Percentiles rank a stretch among this genome's conserved stretches.
Conservation (phyloP, 257 asterid genomes). For the Salvia hispanica region DNA sequence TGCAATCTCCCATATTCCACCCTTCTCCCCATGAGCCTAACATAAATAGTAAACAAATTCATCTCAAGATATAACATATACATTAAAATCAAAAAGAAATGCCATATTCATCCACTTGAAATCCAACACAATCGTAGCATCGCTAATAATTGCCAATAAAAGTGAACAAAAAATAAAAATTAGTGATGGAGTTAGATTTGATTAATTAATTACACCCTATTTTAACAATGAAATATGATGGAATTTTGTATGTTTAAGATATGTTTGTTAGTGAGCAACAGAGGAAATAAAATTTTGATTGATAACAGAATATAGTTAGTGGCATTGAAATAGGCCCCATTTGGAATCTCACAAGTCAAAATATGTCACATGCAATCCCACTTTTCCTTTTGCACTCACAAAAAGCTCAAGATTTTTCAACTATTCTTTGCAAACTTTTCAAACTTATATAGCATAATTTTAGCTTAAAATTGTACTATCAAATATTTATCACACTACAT, state of each 20-base stretch:
- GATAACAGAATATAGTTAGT: conserved; percentile 25
- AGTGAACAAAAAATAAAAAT: conserved; percentile 1
- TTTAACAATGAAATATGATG: conserved; percentile 36
- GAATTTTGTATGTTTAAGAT: conserved; percentile 35
- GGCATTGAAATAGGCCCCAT: conserved; percentile 43
- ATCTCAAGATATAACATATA: background rate
- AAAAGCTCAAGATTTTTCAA: conserved; percentile 29
- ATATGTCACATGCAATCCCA: conserved; percentile 58
- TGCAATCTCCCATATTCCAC: background rate
- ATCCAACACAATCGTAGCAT: conserved; percentile 5
- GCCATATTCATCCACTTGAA: conserved; percentile 9
- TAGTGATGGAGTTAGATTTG: conserved; percentile 25
- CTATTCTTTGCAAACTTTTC: conserved; percentile 31
- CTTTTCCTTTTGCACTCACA: conserved; percentile 39
- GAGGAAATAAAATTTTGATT: conserved; percentile 12
- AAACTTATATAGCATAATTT: conserved; percentile 2
- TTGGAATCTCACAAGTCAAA: conserved; percentile 64
- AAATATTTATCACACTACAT: background rate
- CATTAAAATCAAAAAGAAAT: background rate
- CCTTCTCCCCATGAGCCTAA: background rate
- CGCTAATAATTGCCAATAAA: conserved; percentile 29
- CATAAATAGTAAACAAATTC: background rate
- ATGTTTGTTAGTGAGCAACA: conserved; percentile 37
- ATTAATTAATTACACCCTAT: conserved; percentile 1
- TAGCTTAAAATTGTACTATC: background rate